Conservation (phyloP, 495 filamentous ascomycete species). For the Trichocladium uniseriatum region DNA sequence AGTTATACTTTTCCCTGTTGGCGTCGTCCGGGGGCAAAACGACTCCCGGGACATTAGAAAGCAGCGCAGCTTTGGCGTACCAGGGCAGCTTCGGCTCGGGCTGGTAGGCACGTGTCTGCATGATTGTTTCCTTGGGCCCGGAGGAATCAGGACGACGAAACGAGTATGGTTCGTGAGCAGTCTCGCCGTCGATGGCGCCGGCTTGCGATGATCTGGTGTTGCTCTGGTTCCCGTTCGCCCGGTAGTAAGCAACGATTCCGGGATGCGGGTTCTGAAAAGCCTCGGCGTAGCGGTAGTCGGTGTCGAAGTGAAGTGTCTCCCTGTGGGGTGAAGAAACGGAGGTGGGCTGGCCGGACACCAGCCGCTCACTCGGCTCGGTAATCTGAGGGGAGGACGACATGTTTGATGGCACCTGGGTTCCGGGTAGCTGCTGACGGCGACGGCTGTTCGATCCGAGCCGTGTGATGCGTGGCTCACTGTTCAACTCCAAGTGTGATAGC, state of each 20-base stretch:
- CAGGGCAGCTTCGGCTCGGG: constrained; percentile 13
- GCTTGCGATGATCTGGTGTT: not conserved
- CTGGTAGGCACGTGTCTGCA: constrained; percentile 10
- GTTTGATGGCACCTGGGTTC: no score
- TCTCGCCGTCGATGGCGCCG: constrained; percentile 5
- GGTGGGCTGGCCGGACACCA: not conserved
- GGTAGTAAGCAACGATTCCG: constrained; percentile 12
- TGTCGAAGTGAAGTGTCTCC: constrained; percentile 9
- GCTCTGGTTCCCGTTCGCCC: no score
- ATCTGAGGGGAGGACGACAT: constrained; percentile 10
- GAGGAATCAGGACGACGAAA: not conserved
- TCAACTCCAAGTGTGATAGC: no score
- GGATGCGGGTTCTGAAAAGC: constrained; percentile 19
- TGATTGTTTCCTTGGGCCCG: constrained; percentile 8
- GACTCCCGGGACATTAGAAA: no score
- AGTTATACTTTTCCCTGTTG: no score
- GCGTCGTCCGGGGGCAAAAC: no score
- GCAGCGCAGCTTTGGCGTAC: constrained; percentile 22
- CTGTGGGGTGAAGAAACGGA: not conserved
- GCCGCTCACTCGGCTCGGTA: constrained; percentile 3
- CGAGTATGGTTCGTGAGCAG: not conserved
- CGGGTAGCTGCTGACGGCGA: no score
- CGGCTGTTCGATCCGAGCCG: no score
- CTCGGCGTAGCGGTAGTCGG: constrained; percentile 23
- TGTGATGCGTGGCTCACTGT: no score